Evolutionary conservation across 371 early-diverging fungal genomes (phyloP), one percentile per base, ranked within the genome.

Genomic region (Syncephalastrum monosporum): DNA sequence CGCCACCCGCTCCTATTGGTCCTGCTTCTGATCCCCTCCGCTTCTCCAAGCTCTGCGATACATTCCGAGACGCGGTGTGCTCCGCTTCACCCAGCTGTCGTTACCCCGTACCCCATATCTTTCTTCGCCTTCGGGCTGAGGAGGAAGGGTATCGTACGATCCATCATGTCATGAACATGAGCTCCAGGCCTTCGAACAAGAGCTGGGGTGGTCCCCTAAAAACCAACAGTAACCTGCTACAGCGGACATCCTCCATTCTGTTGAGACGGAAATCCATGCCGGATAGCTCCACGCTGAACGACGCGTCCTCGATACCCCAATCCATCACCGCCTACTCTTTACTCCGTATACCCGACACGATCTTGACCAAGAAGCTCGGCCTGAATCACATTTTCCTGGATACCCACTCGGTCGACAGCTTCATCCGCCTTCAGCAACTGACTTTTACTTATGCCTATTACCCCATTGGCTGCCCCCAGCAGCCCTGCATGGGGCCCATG

Each of bases 21-120:
- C 45, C 58, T 38, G 29, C 16, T 45, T 46, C 54, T 16, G 68
- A 73, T 44, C 70, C 47, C 45, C 68, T 73, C 16, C 68, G 60
- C 10, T 65, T 67, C 47, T 41, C 55, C 50, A 79, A 53, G 71
- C 69, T 70, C 69, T 79, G 59, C 60, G 71, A 52, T 63, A 72
- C 21, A 42, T 81, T 86, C 8, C 75, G 84, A 51, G 64, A 72
- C 24, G 71, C 84, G 2, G 58, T 70, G 10, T 69, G 87, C 1
- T 86, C 87, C 3, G 69, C 82, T 4, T 86, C 88, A 13, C 87
- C 88, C 10, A 74, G 71, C 27, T 79, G 85, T 3, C 53, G 55
- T 15, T 86, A 82, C 56, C 74, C 83, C 5, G 78, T 77, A 0
- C 89, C 89, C 0, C 66, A 69, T 57, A 50, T 87, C 15, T 54